A percentile compares a stretch with the other conserved stretches of the same genome.
phyloP scores from a whole-genome alignment of 805 yeast genomes.

The Yarrowia yakushimensis region DNA sequence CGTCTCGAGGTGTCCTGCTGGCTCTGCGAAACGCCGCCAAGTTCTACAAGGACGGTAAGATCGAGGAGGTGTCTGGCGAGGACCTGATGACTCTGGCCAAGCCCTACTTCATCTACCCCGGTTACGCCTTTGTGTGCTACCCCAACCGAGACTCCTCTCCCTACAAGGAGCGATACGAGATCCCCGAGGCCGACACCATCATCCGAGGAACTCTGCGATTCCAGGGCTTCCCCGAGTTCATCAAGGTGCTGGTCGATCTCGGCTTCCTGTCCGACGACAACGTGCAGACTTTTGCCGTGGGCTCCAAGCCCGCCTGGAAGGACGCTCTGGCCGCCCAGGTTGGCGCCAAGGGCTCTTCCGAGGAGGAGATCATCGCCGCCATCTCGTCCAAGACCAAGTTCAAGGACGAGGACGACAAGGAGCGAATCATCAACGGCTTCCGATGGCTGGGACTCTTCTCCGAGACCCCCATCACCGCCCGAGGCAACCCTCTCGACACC shows the following conservation, averaged over 20 bases:
- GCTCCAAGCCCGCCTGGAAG: slow-evolving; percentile 66
- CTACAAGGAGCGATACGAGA: slow-evolving; percentile 84
- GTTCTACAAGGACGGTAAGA: slow-evolving; percentile 80
- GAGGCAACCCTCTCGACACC: slow-evolving; percentile 93
- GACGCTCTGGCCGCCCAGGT: slow-evolving; percentile 74
- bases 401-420: slow-evolving; percentile 76
- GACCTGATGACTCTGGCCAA: slow-evolving; percentile 93
- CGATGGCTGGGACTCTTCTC: slow-evolving; percentile 93
- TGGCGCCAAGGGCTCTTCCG: slow-evolving; percentile 66
- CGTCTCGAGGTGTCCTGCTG: slow-evolving; percentile 94
- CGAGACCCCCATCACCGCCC: slow-evolving; percentile 69
- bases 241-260: slow-evolving; percentile 89
- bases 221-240: slow-evolving; percentile 98
- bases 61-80: slow-evolving; percentile 76
- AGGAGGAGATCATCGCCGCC: slow-evolving; percentile 69
- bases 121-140: slow-evolving; percentile 89
- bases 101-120: slow-evolving; percentile 95
- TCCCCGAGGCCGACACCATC: slow-evolving; percentile 96
- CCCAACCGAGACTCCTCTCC: slow-evolving; percentile 98
- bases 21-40: slow-evolving; percentile 93
- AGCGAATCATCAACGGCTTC: slow-evolving; percentile 82
- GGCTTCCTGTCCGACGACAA: slow-evolving; percentile 85
- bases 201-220: slow-evolving; percentile 95
- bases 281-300: slow-evolving; percentile 52
- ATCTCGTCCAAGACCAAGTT: slow-evolving; percentile 76